Percentiles rank a stretch among this genome's conserved stretches.
These are phyloP conservation scores for Metschnikowia picachoensis DNA, from an alignment of 805 yeast genomes.

Conservation along the genomic window DNA sequence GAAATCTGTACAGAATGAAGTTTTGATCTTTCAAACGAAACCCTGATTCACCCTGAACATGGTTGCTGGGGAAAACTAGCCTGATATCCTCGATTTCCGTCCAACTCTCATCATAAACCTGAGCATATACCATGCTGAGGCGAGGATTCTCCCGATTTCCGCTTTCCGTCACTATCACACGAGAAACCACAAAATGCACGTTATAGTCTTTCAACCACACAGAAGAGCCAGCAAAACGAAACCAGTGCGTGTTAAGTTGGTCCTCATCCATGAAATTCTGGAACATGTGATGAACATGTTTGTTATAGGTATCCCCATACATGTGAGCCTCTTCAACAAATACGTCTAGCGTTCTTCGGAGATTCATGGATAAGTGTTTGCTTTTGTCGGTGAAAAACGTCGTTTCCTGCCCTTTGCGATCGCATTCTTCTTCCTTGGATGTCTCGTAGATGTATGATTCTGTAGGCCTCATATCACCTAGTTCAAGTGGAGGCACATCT, in stretches of 20 bases:
- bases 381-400: constrained; percentile 2
- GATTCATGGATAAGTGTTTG: constrained; percentile 5
- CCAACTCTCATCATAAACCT: constrained; percentile 22
- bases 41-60: neutral
- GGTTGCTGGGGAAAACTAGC: constrained; percentile 23
- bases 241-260: constrained; percentile 14
- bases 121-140: constrained; percentile 17
- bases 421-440: neutral
- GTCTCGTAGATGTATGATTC: neutral
- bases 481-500: constrained; percentile 2
- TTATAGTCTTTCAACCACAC: constrained; percentile 23
- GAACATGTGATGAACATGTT: constrained; percentile 6
- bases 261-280: constrained; percentile 1
- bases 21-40: constrained; percentile 5
- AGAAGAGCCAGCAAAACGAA: constrained; percentile 19
- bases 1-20: constrained; percentile 9
- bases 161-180: constrained; percentile 15
- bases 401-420: neutral
- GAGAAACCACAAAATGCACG: constrained; percentile 20
- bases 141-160: constrained; percentile 13
- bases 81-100: constrained; percentile 19
- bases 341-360: constrained; percentile 1
- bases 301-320: constrained; percentile 8
- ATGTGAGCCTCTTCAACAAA: constrained; percentile 8
- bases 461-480: neutral